These are phyloP conservation scores for Daldinia caldariorum DNA, from an alignment of 495 filamentous ascomycete genomes.

Conservation along the genomic window DNA sequence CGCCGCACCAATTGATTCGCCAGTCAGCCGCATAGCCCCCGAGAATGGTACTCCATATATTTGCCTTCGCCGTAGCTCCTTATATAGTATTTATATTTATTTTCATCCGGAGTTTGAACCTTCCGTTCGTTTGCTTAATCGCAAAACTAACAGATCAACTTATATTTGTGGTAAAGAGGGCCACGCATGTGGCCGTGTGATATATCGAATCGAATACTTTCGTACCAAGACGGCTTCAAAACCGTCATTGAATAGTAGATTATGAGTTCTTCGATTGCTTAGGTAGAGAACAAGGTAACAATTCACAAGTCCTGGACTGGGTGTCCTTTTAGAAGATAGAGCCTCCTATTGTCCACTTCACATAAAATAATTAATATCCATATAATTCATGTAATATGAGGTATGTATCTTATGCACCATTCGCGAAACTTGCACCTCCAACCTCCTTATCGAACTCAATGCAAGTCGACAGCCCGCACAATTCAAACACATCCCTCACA, in stretches of 20 bases:
- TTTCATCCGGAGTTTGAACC: slow-evolving; percentile 19
- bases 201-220: neutral
- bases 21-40: slow-evolving; percentile 29
- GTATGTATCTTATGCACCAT: slow-evolving; percentile 31
- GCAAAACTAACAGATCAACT: neutral
- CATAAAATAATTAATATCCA: neutral
- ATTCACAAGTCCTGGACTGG: neutral
- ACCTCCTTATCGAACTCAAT: slow-evolving; percentile 50
- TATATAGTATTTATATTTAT: slow-evolving; percentile 13
- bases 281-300: neutral
- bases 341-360: neutral
- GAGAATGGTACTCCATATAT: neutral
- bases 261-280: neutral
- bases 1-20: slow-evolving; percentile 27
- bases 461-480: slow-evolving; percentile 61
- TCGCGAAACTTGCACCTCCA: slow-evolving; percentile 45
- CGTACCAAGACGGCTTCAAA: neutral
- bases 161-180: neutral
- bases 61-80: neutral
- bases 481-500: slow-evolving; percentile 69
- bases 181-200: neutral
- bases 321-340: no score
- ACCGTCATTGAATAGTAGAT: neutral
- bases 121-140: slow-evolving; percentile 21
- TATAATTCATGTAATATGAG: neutral